Percentiles rank a stretch among this genome's conserved stretches.
These are phyloP conservation scores for Amniculicola lignicola DNA, from an alignment of 495 filamentous ascomycete species.

Conservation along the genomic window DNA sequence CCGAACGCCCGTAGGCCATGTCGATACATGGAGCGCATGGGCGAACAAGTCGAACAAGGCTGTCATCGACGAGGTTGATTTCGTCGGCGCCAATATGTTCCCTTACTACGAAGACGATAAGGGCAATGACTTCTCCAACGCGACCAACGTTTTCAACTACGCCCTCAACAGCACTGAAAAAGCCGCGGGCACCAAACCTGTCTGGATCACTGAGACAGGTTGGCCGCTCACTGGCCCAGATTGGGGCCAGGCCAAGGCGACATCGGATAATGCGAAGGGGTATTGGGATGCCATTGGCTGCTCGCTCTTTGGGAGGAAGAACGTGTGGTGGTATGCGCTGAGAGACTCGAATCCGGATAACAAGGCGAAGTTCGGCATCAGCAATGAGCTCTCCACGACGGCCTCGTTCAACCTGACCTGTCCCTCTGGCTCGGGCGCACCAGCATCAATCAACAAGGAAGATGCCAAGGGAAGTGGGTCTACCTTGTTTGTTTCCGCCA, in stretches of 20 bases:
- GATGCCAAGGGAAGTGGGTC: no score
- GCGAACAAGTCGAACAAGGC: conserved; percentile 68
- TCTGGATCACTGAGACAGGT: conserved; percentile 57
- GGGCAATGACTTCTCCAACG: conserved; percentile 39
- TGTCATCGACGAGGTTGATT: conserved; percentile 58
- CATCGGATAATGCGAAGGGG: conserved; percentile 24
- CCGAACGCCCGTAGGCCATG: conserved; percentile 67
- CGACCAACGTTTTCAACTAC: conserved; percentile 7
- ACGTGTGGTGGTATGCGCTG: conserved; percentile 29
- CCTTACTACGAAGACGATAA: conserved; percentile 54
- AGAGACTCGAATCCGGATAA: conserved; percentile 25
- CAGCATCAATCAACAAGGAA: conserved; percentile 14
- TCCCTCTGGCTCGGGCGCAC: conserved; percentile 9
- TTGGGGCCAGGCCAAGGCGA: conserved; percentile 33
- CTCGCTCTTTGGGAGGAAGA: conserved; percentile 24
- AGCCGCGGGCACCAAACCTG: conserved; percentile 46
- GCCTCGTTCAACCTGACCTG: conserved; percentile 21
- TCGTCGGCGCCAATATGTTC: conserved; percentile 52
- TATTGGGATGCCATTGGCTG: conserved; percentile 41
- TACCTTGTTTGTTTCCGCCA: no score
- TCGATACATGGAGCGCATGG: conserved; percentile 90
- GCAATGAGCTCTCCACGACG: conserved; percentile 7
- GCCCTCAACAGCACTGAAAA: conserved; percentile 31
- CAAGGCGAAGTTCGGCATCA: conserved; percentile 18
- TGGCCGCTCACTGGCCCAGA: conserved; percentile 47